Percentiles rank a stretch among this genome's conserved stretches.
These are phyloP conservation scores for Pseudocercospora vitis DNA, from an alignment of 2,329 filamentous ascomycete species.

Conservation along the genomic window DNA sequence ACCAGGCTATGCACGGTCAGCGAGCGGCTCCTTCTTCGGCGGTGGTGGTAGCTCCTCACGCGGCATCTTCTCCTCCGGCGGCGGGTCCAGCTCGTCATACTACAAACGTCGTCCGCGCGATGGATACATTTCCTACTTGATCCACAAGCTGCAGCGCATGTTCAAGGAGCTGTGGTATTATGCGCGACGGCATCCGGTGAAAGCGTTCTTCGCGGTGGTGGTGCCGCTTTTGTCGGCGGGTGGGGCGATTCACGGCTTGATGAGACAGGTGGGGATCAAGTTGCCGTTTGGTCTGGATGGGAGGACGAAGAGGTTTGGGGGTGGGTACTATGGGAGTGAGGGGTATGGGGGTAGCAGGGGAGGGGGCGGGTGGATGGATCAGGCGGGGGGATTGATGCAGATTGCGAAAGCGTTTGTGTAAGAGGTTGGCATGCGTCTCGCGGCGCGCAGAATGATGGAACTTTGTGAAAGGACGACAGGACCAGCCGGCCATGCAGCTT, in stretches of 20 bases:
- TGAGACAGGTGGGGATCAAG: conserved; percentile 75
- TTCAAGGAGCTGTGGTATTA: conserved; percentile 79
- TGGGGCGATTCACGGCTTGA: conserved; percentile 74
- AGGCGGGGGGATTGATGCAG: conserved; percentile 50
- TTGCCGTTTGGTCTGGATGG: conserved; percentile 59
- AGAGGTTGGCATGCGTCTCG: no score
- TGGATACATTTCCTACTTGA: conserved; percentile 72
- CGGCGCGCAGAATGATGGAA: no score
- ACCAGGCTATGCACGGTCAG: conserved; percentile 19
- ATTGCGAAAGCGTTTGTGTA: conserved; percentile 56
- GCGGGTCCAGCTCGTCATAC: conserved; percentile 64
- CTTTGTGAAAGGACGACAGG: no score
- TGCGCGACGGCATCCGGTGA: conserved; percentile 78
- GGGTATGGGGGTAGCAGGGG: conserved; percentile 43
- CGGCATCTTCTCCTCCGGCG: conserved; percentile 39
- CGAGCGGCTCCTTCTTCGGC: conserved; percentile 27
- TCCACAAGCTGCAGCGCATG: conserved; percentile 74
- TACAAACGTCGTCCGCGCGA: conserved; percentile 75
- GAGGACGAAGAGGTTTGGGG: conserved; percentile 20
- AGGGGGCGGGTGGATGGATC: conserved; percentile 45
- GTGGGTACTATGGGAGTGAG: conserved; percentile 48
- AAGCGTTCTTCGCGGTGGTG: conserved; percentile 84
- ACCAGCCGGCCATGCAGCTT: no score
- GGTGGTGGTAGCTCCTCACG: conserved; percentile 22
- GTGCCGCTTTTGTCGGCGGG: conserved; percentile 79